Percentiles rank a stretch among this genome's conserved stretches.
Evolutionary conservation across 345 rosid species (phyloP).

Genomic region (Litchi chinensis): DNA sequence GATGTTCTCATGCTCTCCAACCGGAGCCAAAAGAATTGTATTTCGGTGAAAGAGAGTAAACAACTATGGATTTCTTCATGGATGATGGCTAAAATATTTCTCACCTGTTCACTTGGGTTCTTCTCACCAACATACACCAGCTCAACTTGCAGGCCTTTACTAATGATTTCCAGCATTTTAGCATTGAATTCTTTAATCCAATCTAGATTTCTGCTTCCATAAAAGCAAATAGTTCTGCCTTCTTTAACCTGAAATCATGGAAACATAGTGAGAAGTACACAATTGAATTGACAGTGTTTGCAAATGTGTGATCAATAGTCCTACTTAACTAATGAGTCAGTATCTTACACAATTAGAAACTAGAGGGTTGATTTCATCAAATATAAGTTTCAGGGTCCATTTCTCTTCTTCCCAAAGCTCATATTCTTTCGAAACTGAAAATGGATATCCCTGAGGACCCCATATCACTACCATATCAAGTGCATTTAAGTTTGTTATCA

Average conservation of each 20-base stretch:
- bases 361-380: slow-evolving; percentile 54
- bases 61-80: slow-evolving; percentile 33
- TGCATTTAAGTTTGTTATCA: slow-evolving; percentile 56
- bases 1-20: slow-evolving; percentile 67
- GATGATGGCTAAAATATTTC: slow-evolving; percentile 28
- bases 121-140: slow-evolving; percentile 53
- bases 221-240: slow-evolving; percentile 59
- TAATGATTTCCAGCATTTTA: slow-evolving; percentile 36
- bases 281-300: neutral
- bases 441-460: slow-evolving; percentile 78
- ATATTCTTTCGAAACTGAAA: slow-evolving; percentile 60
- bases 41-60: slow-evolving; percentile 38
- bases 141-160: slow-evolving; percentile 51
- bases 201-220: slow-evolving; percentile 51
- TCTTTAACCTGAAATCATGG: slow-evolving; percentile 54
- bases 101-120: slow-evolving; percentile 31
- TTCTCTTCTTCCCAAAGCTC: slow-evolving; percentile 67
- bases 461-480: slow-evolving; percentile 73
- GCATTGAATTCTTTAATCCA: slow-evolving; percentile 56
- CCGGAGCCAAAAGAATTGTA: slow-evolving; percentile 68
- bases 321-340: neutral
- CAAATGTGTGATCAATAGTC: neutral
- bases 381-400: slow-evolving; percentile 55
- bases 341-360: slow-evolving; percentile 54
- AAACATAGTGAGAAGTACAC: slow-evolving; percentile 10